Evolutionary conservation across 768 basidiomycete species (phyloP), one percentile per base, ranked within the genome.

Genomic region (Calocybe gangraenosa): DNA sequence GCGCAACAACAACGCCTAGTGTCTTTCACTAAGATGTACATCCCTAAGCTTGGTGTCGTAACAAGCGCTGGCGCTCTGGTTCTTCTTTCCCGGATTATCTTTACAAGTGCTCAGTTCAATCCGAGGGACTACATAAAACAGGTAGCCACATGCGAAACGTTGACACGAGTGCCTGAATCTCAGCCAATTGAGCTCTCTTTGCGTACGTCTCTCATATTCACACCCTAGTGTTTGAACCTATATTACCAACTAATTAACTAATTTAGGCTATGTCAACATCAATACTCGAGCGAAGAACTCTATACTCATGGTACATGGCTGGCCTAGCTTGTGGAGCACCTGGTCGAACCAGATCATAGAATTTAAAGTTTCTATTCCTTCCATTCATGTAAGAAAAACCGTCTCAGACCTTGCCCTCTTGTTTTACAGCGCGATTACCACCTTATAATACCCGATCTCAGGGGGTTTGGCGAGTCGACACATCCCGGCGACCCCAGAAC

Each of bases 271-370:
- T 55, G 73, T 79, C 18, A 74, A 87, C 32, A 56, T 87, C 47
- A 85, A 87, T 49, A 70, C 79, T 8, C 50, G 46, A 0, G 76
- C 76, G 2, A 60, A 72, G 20, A 67, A 62, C 11, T 76, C 80
- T 0, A 62, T 88, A 2, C 38, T 89, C 22, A 73, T 89, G 71
- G 79, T 88, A 0, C 87, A 89, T 53, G 87, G 87, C 3, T 89
- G 87, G 87, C 87, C 87, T 0, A 74, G 80, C 51, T 59, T 87
- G 3, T 89, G 87, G 87, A 82, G 78, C 43, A 76, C 74, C 15
- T 89, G 86, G 87, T 72, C 79, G 28, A 74, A 73, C 23, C 87
- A 89, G 57, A 86, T 89, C 14, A 64, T 77, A 40, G 74, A 78
- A 48, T 82, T 88, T 59, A 61, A 81, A 66, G 85, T 76, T 35